phyloP scores from a whole-genome alignment of 176 grass and related monocot genomes.

The Saccharum officinarum region DNA sequence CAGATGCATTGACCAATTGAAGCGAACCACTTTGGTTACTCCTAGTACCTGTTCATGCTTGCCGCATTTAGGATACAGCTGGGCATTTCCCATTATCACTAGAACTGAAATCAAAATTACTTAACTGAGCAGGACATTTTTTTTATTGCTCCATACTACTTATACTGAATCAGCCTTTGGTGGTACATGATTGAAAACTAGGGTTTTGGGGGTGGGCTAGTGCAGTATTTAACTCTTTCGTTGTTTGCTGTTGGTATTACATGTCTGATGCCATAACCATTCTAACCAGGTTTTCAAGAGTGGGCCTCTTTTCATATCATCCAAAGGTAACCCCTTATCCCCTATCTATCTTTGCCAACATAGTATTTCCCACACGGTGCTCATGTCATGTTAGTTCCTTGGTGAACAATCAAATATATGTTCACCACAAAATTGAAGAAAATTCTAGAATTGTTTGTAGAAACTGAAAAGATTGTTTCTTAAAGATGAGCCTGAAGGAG shows the following conservation, averaged over 20 bases:
- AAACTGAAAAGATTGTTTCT: background rate
- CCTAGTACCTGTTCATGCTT: background rate
- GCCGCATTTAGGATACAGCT: conserved; percentile 11
- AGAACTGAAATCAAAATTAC: background rate
- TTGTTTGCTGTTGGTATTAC: background rate
- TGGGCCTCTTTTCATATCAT: conserved; percentile 98
- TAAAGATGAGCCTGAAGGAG: background rate
- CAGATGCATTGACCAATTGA: background rate
- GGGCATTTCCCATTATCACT: background rate
- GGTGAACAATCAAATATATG: background rate
- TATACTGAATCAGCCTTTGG: conserved; percentile 1
- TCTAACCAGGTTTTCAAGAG: conserved; percentile 90
- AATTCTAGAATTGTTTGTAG: background rate
- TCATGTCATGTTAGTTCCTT: background rate
- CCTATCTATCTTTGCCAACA: too few relatives aligned
- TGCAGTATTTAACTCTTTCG: conserved; percentile 9
- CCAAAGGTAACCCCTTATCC: conserved; percentile 62
- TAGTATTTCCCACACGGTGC: background rate
- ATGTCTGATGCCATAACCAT: conserved; percentile 35
- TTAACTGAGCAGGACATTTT: conserved; percentile 1
- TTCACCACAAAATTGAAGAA: background rate
- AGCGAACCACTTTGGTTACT: background rate
- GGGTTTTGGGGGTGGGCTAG: background rate
- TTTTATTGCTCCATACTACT: conserved; percentile 19
- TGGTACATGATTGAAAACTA: conserved; percentile 5